Conservation (phyloP, 164 flowering plant genomes). For the Vitis rupestris region DNA sequence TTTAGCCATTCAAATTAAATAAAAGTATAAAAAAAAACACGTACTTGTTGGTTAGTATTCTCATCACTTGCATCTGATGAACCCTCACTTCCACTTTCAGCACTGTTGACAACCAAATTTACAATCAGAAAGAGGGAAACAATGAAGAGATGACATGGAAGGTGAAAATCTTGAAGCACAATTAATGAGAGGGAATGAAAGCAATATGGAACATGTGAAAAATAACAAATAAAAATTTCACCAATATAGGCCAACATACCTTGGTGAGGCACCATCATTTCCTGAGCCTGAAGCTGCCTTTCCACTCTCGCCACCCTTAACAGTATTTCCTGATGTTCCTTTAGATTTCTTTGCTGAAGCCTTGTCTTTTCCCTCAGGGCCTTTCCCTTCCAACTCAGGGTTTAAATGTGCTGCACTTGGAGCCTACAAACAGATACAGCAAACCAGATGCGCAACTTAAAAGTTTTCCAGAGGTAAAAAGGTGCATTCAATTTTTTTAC, state of each 20-base stretch:
- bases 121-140: constrained; percentile 4
- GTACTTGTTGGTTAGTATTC: constrained; percentile 52
- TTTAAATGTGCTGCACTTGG: constrained; percentile 38
- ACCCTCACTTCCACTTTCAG: constrained; percentile 78
- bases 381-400: constrained; percentile 59
- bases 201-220: neutral
- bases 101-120: constrained; percentile 40
- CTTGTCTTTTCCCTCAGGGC: constrained; percentile 48
- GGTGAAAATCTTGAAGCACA: neutral
- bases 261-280: constrained; percentile 81
- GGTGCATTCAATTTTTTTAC: neutral
- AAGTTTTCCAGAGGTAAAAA: neutral
- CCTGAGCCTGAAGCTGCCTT: constrained; percentile 81
- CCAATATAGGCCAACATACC: constrained; percentile 34
- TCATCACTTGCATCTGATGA: constrained; percentile 78
- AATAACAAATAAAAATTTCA: neutral
- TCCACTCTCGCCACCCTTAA: constrained; percentile 65
- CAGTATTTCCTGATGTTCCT: constrained; percentile 51
- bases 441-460: neutral
- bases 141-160: neutral
- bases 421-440: constrained; percentile 30
- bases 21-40: too few species aligned
- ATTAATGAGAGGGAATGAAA: neutral
- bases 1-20: too few species aligned
- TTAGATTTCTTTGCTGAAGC: constrained; percentile 55